Percentiles rank a stretch among this genome's conserved stretches.
phyloP scores from a whole-genome alignment of 179 eudicot genomes.

The Silene vulgaris region DNA sequence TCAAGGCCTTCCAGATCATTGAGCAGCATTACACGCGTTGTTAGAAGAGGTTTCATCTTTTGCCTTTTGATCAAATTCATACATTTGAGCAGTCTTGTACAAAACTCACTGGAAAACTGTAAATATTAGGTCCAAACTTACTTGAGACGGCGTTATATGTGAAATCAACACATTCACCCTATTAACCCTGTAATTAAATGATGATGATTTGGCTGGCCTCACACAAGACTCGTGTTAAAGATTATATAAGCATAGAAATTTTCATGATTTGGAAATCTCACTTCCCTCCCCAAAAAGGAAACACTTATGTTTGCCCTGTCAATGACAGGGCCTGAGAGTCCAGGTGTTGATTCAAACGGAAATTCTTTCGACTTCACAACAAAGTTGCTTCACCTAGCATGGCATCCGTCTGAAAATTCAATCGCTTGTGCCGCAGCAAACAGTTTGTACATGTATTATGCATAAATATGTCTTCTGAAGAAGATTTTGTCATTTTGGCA shows the following conservation, averaged over 20 bases:
- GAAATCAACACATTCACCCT: no score
- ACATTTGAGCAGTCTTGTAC: no score
- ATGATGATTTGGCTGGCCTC: no score
- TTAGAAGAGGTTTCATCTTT: conserved; percentile 32
- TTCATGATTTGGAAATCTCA: background rate
- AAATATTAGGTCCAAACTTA: no score
- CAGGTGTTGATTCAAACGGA: conserved; percentile 46
- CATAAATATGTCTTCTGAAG: conserved; percentile 31
- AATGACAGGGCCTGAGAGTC: conserved; percentile 42
- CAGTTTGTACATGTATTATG: conserved; percentile 66
- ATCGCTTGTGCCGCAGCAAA: conserved; percentile 63
- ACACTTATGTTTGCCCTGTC: conserved; percentile 31
- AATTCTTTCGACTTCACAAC: conserved; percentile 52
- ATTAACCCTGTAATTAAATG: no score
- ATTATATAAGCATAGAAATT: background rate
- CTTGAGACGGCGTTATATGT: no score
- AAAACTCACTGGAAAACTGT: no score
- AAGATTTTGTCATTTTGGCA: conserved; percentile 19
- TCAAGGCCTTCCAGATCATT: conserved; percentile 32
- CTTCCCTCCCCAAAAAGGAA: conserved; percentile 19
- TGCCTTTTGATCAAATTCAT: background rate
- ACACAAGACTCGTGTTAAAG: no score
- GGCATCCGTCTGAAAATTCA: conserved; percentile 60
- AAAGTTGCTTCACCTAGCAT: conserved; percentile 53
- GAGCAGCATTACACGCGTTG: conserved; percentile 30